Base-by-base conservation (phyloP, 768 basidiomycete species). In the Termitomyces sp. region DNA sequence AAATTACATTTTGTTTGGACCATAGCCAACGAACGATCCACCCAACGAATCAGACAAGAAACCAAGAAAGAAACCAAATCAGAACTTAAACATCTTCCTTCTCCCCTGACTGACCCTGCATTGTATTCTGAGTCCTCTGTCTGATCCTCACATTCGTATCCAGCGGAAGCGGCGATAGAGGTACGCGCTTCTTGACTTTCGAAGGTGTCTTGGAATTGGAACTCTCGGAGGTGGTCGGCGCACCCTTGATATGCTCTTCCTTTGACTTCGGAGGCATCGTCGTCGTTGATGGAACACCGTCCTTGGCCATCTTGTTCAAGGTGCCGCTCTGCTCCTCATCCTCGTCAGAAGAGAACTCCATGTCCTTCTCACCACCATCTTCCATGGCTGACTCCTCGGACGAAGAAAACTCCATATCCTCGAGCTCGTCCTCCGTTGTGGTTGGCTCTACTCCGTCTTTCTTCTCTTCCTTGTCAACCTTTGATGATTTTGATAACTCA, bases 351-450 rank as follows among this genome's bases (percentile, higher is more conserved):
- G 52, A 58, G 26, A 59, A 59, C 32, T 49, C 48, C 58, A 55
- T 59, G 43, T 59, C 58, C 24, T 53, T 54, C 40, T 39, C 48
- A n/a, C 36, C 48, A 33, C 7, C 22, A 24, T 59, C 58, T 9
- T 27, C 50, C 18, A n/a, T 13, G 33, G 9, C 26, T 7, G 47
- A 49, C 18, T 32, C 39, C 9, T 53, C 37, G 1, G 57, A 46
- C n/a, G 49, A 45, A 8, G 56, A 57, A 45, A 55, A 55, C 45
- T 55, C 45, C 54, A 55, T 55, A 44, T 57, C 52, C 20, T 40
- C 27, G n/a, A 42, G 30, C 9, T 32, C 40, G 9, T 42, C 52
- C 20, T 39, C 51, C n/a, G 14, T 39, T 24, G 37, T 14, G 1
- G 26, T 27, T 55, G 54, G 33, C 18, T 27, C 18, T 10, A 4